Evolutionary conservation across 768 basidiomycete genomes (phyloP).

Genomic region (Serendipita sp.): DNA sequence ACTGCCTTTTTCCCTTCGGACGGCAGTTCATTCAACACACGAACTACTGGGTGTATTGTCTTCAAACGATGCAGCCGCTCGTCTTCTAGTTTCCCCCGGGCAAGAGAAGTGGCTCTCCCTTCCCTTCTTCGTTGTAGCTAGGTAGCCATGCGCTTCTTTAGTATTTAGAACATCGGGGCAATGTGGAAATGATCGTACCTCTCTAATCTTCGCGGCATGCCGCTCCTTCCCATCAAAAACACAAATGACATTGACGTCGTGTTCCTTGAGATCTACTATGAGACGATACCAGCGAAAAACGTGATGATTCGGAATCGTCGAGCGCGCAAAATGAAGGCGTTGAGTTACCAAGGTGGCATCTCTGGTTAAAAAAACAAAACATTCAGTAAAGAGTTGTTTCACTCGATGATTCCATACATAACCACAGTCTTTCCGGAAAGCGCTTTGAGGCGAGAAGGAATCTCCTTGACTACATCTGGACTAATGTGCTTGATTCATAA

Average conservation of each 20-base stretch:
- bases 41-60: too few relatives aligned
- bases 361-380: conserved; percentile 22
- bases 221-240: conserved; percentile 67
- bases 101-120: conserved; percentile 29
- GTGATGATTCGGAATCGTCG: conserved; percentile 49
- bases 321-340: conserved; percentile 55
- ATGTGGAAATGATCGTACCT: conserved; percentile 27
- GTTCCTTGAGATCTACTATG: conserved; percentile 40
- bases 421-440: conserved; percentile 55
- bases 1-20: conserved; percentile 26
- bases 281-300: conserved; percentile 66
- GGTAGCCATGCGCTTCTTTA: conserved; percentile 22
- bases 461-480: conserved; percentile 15
- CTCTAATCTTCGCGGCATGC: conserved; percentile 47
- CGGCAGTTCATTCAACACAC: too few relatives aligned
- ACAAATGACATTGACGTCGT: conserved; percentile 45
- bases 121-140: conserved; percentile 43
- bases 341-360: conserved; percentile 80
- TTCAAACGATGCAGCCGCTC: conserved; percentile 33
- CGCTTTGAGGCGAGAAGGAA: conserved; percentile 47
- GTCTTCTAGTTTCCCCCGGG: conserved; percentile 41
- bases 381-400: conserved; percentile 6
- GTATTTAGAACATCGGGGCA: neutral
- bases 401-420: conserved; percentile 35
- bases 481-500: conserved; percentile 4